A percentile compares a stretch with the other conserved stretches of the same genome.
These are phyloP conservation scores for Asterophora parasitica DNA, from an alignment of 768 basidiomycete species.

Conservation along the genomic window DNA sequence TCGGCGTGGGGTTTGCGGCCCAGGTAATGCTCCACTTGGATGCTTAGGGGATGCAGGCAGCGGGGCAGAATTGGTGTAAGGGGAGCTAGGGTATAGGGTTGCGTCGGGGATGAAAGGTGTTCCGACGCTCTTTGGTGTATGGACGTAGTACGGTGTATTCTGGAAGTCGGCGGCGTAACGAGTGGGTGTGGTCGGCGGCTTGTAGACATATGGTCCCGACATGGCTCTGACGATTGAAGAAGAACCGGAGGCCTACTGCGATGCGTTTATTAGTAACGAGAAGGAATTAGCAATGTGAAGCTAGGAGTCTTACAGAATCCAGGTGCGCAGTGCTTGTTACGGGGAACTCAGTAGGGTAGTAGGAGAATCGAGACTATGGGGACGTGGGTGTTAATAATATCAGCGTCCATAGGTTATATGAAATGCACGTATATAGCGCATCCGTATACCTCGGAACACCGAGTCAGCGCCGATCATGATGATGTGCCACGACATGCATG, in stretches of 20 bases:
- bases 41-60: constrained; percentile 5
- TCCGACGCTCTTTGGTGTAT: background rate
- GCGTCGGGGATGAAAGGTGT: constrained; percentile 14
- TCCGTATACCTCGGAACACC: too few relatives aligned
- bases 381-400: too few relatives aligned
- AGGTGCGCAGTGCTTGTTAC: too few relatives aligned
- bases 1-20: background rate
- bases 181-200: constrained; percentile 3
- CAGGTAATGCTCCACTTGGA: background rate
- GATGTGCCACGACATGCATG: too few relatives aligned
- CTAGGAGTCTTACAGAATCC: too few relatives aligned
- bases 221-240: background rate
- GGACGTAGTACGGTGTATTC: constrained; percentile 7
- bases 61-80: constrained; percentile 7
- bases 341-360: too few relatives aligned
- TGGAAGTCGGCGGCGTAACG: constrained; percentile 1
- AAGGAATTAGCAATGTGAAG: background rate
- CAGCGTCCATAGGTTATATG: too few relatives aligned
- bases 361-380: too few relatives aligned
- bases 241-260: background rate
- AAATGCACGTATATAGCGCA: too few relatives aligned
- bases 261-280: background rate
- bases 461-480: too few relatives aligned
- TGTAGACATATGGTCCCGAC: constrained; percentile 12
- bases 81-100: constrained; percentile 3